Evolutionary conservation across 2,329 filamentous ascomycete genomes (phyloP).

Genomic region (Davidsoniella australis): DNA sequence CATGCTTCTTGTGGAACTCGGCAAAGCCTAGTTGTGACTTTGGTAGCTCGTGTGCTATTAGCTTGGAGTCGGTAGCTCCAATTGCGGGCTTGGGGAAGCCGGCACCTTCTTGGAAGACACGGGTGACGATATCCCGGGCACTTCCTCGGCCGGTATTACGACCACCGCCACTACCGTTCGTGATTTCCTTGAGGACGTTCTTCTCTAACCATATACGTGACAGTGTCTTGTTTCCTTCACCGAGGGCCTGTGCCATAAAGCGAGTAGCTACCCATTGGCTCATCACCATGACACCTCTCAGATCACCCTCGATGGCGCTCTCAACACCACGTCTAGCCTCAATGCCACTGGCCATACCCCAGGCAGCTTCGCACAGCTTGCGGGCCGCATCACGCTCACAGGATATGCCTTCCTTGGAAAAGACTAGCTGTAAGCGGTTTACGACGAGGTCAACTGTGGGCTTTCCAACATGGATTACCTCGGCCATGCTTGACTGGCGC

Average conservation of each 20-base stretch:
- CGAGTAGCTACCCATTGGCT: slow-evolving; percentile 72
- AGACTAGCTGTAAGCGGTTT: slow-evolving; percentile 62
- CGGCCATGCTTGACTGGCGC: slow-evolving; percentile 68
- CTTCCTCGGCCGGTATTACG: slow-evolving; percentile 56
- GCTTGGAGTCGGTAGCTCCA: slow-evolving; percentile 17
- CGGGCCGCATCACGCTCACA: slow-evolving; percentile 82
- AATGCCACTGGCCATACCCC: slow-evolving; percentile 59
- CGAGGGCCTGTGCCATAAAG: slow-evolving; percentile 33
- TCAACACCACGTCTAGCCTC: slow-evolving; percentile 53
- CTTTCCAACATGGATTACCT: slow-evolving; percentile 82
- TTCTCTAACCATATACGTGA: slow-evolving; percentile 64
- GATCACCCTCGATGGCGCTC: slow-evolving; percentile 51
- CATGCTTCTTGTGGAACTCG: slow-evolving; percentile 54
- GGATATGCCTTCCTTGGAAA: slow-evolving; percentile 73
- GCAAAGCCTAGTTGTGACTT: slow-evolving; percentile 49
- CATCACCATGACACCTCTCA: slow-evolving; percentile 71
- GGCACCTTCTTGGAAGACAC: slow-evolving; percentile 65
- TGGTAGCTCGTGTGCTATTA: slow-evolving; percentile 33
- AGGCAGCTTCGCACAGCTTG: slow-evolving; percentile 65
- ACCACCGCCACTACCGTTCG: slow-evolving; percentile 53
- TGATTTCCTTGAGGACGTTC: slow-evolving; percentile 49
- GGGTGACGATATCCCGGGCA: slow-evolving; percentile 55
- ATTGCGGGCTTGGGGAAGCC: slow-evolving; percentile 50
- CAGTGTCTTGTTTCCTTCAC: slow-evolving; percentile 28
- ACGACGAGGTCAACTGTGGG: slow-evolving; percentile 77